Percentiles rank a stretch among this genome's conserved stretches.
These are phyloP conservation scores for Coemansia asiatica DNA, from an alignment of 192 early-diverging fungal species.

Conservation along the genomic window DNA sequence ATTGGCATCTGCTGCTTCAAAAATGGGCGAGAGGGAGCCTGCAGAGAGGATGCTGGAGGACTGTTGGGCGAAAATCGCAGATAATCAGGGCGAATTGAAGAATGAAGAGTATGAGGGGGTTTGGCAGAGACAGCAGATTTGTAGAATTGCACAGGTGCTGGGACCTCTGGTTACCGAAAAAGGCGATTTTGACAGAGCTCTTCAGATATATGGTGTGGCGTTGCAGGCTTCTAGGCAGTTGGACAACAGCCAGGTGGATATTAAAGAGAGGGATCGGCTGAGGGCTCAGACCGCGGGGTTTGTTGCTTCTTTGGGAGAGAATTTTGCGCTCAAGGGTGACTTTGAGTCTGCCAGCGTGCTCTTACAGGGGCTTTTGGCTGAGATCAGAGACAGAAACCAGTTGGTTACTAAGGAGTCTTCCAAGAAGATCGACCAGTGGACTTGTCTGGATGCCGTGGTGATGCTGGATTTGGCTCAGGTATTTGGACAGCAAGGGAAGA, in stretches of 20 bases:
- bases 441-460: constrained; percentile 48
- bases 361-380: constrained; percentile 26
- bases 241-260: neutral
- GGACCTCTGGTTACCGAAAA: constrained; percentile 23
- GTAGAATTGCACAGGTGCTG: constrained; percentile 21
- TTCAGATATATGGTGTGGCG: constrained; percentile 26
- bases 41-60: constrained; percentile 25
- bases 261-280: constrained; percentile 12
- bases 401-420: neutral
- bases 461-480: constrained; percentile 51
- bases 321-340: constrained; percentile 43
- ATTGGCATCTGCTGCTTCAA: constrained; percentile 31
- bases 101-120: neutral
- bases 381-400: constrained; percentile 17
- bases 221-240: constrained; percentile 23
- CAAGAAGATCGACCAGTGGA: constrained; percentile 23
- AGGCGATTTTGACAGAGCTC: constrained; percentile 1
- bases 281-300: constrained; percentile 21
- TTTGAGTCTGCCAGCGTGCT: constrained; percentile 17
- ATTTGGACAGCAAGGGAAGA: neutral
- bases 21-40: constrained; percentile 30
- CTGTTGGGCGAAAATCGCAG: constrained; percentile 21
- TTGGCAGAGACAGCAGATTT: constrained; percentile 17
- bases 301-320: constrained; percentile 41
- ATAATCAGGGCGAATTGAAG: neutral